Percentiles rank a stretch among this genome's conserved stretches.
Conservation (phyloP, 2,329 filamentous ascomycete genomes). For the Stachybotrys elegans region DNA sequence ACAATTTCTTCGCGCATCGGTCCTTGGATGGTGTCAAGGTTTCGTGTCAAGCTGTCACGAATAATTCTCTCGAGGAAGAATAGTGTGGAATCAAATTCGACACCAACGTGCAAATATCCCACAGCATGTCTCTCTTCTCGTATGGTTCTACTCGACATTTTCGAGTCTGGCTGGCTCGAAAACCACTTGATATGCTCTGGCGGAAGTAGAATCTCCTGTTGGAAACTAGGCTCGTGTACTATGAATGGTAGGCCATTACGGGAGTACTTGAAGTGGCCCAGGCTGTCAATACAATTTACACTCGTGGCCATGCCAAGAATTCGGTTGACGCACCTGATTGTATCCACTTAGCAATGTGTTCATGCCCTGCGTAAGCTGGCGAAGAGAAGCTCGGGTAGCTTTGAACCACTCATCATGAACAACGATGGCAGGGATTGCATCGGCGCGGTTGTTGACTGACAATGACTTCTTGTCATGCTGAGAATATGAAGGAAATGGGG, state of each 20-base stretch:
- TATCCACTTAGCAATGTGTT: not conserved
- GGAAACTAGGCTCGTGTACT: not conserved
- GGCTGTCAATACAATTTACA: not conserved
- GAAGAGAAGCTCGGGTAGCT: not conserved
- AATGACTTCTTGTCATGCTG: not conserved
- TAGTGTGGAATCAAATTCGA: not conserved
- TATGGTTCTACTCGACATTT: not conserved
- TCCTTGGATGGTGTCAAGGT: not conserved
- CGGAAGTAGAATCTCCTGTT: not conserved
- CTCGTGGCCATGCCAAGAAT: not conserved
- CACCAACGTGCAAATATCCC: not conserved
- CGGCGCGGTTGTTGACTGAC: not conserved
- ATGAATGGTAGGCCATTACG: not conserved
- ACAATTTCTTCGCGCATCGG: not conserved
- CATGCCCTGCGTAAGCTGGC: not conserved
- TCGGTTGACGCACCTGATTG: not conserved
- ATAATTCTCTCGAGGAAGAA: not conserved
- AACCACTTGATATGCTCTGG: not conserved
- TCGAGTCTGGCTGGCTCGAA: not conserved
- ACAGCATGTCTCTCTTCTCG: not conserved
- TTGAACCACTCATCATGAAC: not conserved
- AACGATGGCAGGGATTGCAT: not conserved
- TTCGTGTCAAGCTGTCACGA: not conserved
- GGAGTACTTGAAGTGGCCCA: not conserved
- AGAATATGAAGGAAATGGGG: not conserved